phyloP scores from a whole-genome alignment of 371 early-diverging fungal species.

The Rhizopus arrhizus region DNA sequence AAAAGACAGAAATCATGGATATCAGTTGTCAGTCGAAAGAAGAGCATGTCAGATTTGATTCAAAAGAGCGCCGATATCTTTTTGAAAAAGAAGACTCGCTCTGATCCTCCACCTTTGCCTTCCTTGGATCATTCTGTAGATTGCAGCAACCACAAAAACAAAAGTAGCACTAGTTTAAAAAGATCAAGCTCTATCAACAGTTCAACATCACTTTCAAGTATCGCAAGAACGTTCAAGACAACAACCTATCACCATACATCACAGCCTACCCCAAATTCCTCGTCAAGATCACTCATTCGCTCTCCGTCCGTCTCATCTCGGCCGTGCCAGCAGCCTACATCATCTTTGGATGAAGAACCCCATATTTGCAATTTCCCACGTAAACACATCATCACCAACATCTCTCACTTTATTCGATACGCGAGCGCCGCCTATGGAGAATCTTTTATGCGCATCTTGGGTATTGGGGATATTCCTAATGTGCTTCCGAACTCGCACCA shows the following conservation, averaged over 20 bases:
- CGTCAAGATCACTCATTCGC: conserved; percentile 20
- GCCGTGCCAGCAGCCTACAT: conserved; percentile 1
- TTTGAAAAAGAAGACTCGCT: conserved; percentile 4
- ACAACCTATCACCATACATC: conserved; percentile 28
- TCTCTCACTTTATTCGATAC: conserved; percentile 76
- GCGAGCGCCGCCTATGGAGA: conserved; percentile 82
- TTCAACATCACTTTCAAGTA: conserved; percentile 36
- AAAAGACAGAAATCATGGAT: conserved; percentile 31
- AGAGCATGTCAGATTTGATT: conserved; percentile 27
- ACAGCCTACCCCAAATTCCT: conserved; percentile 6
- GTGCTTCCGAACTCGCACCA: conserved; percentile 51
- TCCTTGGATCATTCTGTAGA: background rate
- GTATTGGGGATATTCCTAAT: conserved; percentile 67
- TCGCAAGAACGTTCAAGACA: conserved; percentile 37
- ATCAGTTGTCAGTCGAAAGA: conserved; percentile 16
- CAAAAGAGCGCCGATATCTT: conserved; percentile 24
- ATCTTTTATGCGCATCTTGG: conserved; percentile 81
- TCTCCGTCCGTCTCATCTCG: conserved; percentile 25
- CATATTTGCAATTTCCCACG: conserved; percentile 57
- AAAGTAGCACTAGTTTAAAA: conserved; percentile 9
- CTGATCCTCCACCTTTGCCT: conserved; percentile 4
- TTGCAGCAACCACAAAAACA: background rate
- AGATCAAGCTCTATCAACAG: conserved; percentile 39
- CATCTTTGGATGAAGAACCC: conserved; percentile 29
- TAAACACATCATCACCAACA: conserved; percentile 68